Conservation (phyloP, 2,329 filamentous ascomycete genomes). For the Fusarium sterilihyphosum region DNA sequence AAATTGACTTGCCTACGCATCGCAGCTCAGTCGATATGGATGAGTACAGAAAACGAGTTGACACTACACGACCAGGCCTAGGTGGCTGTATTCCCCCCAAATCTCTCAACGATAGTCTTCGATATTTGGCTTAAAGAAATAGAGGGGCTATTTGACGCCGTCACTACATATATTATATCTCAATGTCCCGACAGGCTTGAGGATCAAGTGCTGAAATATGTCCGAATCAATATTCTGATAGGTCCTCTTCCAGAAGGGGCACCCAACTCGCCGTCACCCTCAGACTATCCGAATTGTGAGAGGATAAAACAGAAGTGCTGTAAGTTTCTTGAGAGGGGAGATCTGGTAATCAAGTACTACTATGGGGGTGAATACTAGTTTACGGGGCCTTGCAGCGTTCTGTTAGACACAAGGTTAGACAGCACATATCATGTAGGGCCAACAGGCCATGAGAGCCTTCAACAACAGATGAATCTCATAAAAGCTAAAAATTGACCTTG, state of each 20-base stretch:
- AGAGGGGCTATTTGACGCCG: neutral
- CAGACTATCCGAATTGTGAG: neutral
- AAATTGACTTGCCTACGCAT: neutral
- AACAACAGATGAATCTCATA: neutral
- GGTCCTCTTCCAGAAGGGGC: neutral
- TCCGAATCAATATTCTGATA: neutral
- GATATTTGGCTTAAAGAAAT: neutral
- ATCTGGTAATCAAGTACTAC: neutral
- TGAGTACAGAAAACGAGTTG: neutral
- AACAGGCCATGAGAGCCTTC: neutral
- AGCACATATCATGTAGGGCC: neutral
- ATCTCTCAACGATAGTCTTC: neutral
- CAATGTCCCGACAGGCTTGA: neutral
- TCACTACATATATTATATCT: neutral
- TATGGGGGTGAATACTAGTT: neutral
- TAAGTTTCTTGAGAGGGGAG: neutral
- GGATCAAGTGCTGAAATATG: neutral
- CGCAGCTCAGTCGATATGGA: neutral
- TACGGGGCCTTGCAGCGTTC: neutral
- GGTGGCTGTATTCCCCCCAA: neutral
- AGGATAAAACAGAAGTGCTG: neutral
- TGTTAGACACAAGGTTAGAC: no score
- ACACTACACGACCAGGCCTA: neutral
- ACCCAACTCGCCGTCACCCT: no score
- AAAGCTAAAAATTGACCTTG: neutral